Base-by-base conservation (phyloP, 1,284 basidiomycete species). In the Cryptococcus deneoformans region DNA sequence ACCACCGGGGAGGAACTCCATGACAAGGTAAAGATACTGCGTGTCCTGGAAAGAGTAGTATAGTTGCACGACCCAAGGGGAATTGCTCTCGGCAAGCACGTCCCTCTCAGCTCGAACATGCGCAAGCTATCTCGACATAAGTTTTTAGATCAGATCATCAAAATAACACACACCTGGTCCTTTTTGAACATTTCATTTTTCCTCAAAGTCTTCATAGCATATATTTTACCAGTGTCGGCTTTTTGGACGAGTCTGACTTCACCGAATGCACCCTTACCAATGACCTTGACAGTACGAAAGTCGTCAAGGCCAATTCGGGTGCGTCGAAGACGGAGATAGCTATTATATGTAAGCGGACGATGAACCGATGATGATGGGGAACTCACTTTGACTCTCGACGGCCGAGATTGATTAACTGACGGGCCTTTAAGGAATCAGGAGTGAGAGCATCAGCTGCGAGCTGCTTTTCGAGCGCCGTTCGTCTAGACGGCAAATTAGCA, bases 151-250 rank as follows among this genome's bases (percentile, higher is more conserved):
- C 51, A 16, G 20, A 43, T 9, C 16, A 54, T 36, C n/a, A 20
- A 20, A 29, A 20, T 16, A 5, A 40, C 45, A 72, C 84, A 58
- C 57, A 90, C 92, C 84, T 96, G 92, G 76, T 99, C 95, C 73
- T 96, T 92, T 92, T 98, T 96, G 81, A 99, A 88, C 95, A 99
- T 99, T 79, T 99, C 95, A 53, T 88, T 88, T 81, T 99, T 99
- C 77, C 92, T 87, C 72, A 99, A 79, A 61, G 92, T 96, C 83
- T 99, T 99, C 96, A 99, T 99, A 44, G 95, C 95, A 73, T 97
- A 98, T 56, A 99, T 95, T 80, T 95, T 96, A 60, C 90, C 93
- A 9, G 94, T 98, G 76, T 98, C 95, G 49, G 88, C 86, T 80
- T 99, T 99, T 78, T 98, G 95, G 45, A 96, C 93, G 50, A 99